Conservation (phyloP, 2,329 filamentous ascomycete genomes). For the Fusarium mangiferae region DNA sequence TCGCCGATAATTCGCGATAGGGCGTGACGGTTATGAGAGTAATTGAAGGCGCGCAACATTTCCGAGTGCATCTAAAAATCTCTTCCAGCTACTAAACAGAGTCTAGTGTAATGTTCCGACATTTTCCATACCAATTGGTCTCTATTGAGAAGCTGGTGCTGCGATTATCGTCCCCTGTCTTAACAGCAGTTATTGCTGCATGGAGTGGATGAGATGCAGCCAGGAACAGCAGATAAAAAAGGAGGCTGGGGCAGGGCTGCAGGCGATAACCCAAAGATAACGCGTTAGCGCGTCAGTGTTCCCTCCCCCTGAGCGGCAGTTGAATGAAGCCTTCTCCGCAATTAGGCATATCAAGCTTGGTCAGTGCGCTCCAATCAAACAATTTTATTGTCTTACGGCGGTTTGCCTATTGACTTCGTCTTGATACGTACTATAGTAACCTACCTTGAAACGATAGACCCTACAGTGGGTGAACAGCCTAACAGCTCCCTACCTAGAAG, state of each 20-base stretch:
- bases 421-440: not conserved
- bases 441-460: not conserved
- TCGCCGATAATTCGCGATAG: constrained; percentile 43
- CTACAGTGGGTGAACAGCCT: not conserved
- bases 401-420: not conserved
- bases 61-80: not conserved
- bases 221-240: constrained; percentile 29
- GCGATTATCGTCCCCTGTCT: not conserved
- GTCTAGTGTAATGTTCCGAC: fast-evolving
- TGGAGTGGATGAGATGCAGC: constrained; percentile 40
- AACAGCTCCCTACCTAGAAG: not conserved
- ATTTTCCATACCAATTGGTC: not conserved
- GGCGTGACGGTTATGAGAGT: not conserved
- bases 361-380: not conserved
- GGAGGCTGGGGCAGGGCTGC: constrained; percentile 47
- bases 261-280: constrained; percentile 25
- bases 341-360: not conserved
- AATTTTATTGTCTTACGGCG: not conserved
- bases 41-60: not conserved
- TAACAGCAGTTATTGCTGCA: constrained; percentile 48
- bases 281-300: not conserved
- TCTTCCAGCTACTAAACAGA: too few species aligned
- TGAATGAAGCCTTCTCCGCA: not conserved
- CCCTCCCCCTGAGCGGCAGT: constrained; percentile 23
- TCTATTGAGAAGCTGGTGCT: not conserved